Conservation (phyloP, 345 rosid species). For the Physaria fendleri region DNA sequence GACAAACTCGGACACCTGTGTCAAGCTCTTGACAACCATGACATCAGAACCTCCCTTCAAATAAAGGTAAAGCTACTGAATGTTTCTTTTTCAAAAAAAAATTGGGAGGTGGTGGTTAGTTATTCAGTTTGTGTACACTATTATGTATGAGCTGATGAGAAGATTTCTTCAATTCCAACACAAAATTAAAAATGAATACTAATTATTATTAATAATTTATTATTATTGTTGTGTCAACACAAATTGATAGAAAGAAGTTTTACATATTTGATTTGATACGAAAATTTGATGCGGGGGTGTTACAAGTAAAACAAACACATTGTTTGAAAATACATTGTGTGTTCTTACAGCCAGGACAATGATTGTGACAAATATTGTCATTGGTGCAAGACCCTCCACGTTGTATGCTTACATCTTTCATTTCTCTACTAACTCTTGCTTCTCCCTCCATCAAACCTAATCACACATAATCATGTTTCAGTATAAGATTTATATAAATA, state of each 20-base stretch:
- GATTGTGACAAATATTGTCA: conserved; percentile 10
- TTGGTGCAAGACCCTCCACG: conserved; percentile 18
- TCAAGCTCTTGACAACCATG: conserved; percentile 44
- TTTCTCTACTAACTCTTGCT: conserved; percentile 1
- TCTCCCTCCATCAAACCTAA: conserved; percentile 5
- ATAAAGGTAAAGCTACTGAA: background rate
- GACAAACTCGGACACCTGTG: background rate
- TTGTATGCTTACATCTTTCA: conserved; percentile 14
- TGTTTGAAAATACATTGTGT: conserved; percentile 18
- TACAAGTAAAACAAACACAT: conserved; percentile 16
- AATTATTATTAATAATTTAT: no score
- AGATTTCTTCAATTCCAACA: no score
- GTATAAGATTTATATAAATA: no score
- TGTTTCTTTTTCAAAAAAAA: no score
- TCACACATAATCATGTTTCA: background rate
- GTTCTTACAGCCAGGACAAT: background rate
- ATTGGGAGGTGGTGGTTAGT: no score
- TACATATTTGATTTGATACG: background rate
- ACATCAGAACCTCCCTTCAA: conserved; percentile 53
- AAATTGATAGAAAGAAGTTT: background rate
- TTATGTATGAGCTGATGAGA: no score
- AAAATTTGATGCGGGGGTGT: background rate
- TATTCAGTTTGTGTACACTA: no score
- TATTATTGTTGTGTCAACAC: no score
- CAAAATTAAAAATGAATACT: no score